Evolutionary conservation across 176 grass and related monocot genomes (phyloP).

Genomic region (Carex parvula): DNA sequence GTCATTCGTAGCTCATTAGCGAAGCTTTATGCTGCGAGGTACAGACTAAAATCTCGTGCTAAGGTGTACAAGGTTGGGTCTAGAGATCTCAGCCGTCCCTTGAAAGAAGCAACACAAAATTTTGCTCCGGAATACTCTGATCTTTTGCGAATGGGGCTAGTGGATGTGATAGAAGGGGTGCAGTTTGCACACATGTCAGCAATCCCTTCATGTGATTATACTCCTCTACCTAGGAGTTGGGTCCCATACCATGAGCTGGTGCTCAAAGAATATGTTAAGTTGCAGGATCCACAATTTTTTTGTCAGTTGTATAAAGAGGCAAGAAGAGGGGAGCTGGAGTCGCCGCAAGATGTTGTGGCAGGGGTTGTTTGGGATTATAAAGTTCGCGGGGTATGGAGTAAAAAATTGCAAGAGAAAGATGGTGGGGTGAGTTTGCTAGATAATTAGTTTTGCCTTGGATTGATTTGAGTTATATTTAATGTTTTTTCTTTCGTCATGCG

Average conservation of each 20-base stretch:
- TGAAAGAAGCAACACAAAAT: conserved; percentile 78
- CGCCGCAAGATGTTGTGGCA: conserved; percentile 73
- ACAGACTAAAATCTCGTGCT: conserved; percentile 91
- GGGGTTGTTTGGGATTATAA: conserved; percentile 85
- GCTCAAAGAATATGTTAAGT: conserved; percentile 75
- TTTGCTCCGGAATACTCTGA: conserved; percentile 89
- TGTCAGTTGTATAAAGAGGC: conserved; percentile 70
- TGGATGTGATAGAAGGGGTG: conserved; percentile 88
- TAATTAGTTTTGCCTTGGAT: conserved; percentile 29
- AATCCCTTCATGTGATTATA: conserved; percentile 93
- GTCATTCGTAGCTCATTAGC: conserved; percentile 80
- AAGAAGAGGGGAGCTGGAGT: conserved; percentile 56
- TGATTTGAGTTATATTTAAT: not conserved
- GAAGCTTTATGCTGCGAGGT: conserved; percentile 86
- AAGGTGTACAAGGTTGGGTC: conserved; percentile 95
- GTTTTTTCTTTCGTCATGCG: not conserved
- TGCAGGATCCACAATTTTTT: conserved; percentile 91
- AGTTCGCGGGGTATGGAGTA: conserved; percentile 68
- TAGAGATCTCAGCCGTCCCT: conserved; percentile 74
- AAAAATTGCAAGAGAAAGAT: conserved; percentile 31
- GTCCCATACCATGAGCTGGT: conserved; percentile 74
- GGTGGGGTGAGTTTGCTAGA: conserved; percentile 41
- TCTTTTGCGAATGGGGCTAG: conserved; percentile 87
- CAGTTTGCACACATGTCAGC: conserved; percentile 82
- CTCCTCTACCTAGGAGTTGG: conserved; percentile 80